Percentiles rank a stretch among this genome's conserved stretches.
Conservation (phyloP, 208 protist species). For the Leishmania mexicana region DNA sequence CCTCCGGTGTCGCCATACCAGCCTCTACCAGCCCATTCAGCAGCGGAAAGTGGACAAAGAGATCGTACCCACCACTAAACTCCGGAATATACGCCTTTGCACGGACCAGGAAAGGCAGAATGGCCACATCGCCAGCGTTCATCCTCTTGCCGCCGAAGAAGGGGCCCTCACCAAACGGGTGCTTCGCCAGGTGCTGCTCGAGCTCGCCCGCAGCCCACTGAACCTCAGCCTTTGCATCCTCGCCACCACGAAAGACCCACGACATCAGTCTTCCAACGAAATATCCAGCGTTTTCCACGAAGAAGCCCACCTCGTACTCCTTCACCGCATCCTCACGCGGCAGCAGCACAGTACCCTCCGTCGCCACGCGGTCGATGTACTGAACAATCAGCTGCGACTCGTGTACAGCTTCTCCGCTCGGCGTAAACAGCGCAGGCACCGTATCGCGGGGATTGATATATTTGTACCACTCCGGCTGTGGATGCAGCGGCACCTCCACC, state of each 20-base stretch:
- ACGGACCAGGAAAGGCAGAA: constrained; percentile 66
- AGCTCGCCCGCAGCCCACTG: constrained; percentile 56
- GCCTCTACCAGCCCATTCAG: constrained; percentile 42
- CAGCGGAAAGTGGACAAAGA: constrained; percentile 61
- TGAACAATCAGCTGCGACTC: constrained; percentile 67
- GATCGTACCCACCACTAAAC: constrained; percentile 45
- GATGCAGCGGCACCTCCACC: constrained; percentile 53
- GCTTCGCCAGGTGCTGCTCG: constrained; percentile 48
- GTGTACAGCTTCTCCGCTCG: constrained; percentile 55
- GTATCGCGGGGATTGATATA: constrained; percentile 67
- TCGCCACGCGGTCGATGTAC: constrained; percentile 53
- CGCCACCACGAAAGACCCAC: constrained; percentile 15
- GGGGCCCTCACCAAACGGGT: constrained; percentile 56
- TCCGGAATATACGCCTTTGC: constrained; percentile 42
- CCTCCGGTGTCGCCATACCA: constrained; percentile 36
- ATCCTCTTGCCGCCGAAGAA: constrained; percentile 64
- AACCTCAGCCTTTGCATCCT: constrained; percentile 46
- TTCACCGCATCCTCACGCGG: constrained; percentile 45
- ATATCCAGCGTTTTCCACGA: constrained; percentile 36
- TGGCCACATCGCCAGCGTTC: constrained; percentile 62
- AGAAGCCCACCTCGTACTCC: constrained; percentile 55
- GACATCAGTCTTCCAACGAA: constrained; percentile 33
- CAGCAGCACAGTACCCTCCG: constrained; percentile 30
- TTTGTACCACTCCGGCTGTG: constrained; percentile 63
- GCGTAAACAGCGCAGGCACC: constrained; percentile 63